Conservation (phyloP, 306 rosid genomes). For the Lagenaria siceraria region DNA sequence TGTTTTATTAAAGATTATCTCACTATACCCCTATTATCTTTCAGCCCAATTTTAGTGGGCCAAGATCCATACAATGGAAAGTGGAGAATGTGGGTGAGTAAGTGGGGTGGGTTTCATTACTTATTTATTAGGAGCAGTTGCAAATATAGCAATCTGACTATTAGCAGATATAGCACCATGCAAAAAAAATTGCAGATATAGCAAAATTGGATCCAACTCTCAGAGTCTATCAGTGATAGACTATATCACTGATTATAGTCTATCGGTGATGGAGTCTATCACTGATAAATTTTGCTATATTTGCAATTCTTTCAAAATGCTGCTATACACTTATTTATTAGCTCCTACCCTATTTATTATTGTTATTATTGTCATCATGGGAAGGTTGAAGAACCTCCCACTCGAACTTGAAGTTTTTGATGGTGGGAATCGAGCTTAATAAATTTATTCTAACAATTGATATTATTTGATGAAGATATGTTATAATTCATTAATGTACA, state of each 20-base stretch:
- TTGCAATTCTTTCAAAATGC: too few relatives aligned
- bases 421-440: background rate
- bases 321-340: too few relatives aligned
- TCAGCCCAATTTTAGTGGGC: background rate
- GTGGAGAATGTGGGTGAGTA: background rate
- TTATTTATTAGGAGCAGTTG: too few relatives aligned
- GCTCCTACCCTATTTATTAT: too few relatives aligned
- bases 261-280: too few relatives aligned
- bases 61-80: background rate
- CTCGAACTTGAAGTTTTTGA: background rate
- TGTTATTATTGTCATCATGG: background rate
- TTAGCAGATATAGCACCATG: too few relatives aligned
- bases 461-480: background rate
- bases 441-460: background rate
- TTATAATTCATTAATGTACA: background rate
- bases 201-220: too few relatives aligned
- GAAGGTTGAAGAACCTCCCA: background rate
- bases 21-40: background rate
- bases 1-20: background rate
- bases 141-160: too few relatives aligned
- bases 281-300: too few relatives aligned
- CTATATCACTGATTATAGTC: too few relatives aligned
- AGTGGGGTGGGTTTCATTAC: background rate
- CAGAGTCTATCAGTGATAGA: too few relatives aligned
- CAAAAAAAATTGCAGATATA: too few relatives aligned